Base-by-base conservation (phyloP, 2,329 filamentous ascomycete genomes). In the Endothia cerciana region DNA sequence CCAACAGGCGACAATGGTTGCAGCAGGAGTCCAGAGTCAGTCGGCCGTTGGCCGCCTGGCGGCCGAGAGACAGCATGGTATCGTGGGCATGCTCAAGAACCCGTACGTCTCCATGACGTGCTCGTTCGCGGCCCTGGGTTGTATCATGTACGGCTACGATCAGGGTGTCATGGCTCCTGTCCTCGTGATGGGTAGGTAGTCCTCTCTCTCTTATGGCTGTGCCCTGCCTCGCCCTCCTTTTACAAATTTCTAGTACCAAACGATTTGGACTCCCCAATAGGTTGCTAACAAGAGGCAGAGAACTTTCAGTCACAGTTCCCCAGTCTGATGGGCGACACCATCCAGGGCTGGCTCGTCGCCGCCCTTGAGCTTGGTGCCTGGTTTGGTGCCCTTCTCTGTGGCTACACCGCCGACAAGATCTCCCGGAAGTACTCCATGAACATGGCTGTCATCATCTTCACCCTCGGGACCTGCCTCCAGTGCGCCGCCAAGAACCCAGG, bases 311-410 rank as follows among this genome's bases (percentile, higher is more conserved):
- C 59, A 17, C 66, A 69, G 22, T 69, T 69, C 38, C 67, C 65
- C 40, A 56, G 74, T 41, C 74, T 76, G 69, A 72, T 71, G 38
- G 64, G 72, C 28, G 75, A 74, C 43, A 76, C 67, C 70, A 74
- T 62, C 70, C 71, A 76, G 64, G 75, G 75, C 51, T 76, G 74
- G 75, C 62, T 77, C 13, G 76, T 75, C 4, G 78, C 83, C 2
- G 86, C 86, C 69, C 80, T 88, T 43, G 85, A 88, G 73, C 79
- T 88, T 15, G 85, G 85, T 67, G 86, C 85, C 62, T 88, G 85
- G 85, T 73, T 87, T 41, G 86, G 86, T 49, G 80, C 82, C 5
- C 74, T 88, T 38, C 79, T 83, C 70, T 84, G 80, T 47, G 85
- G 85, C 1, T 85, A 85, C 70, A 76, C 87, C 28, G 85, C 85